These are phyloP conservation scores for Coemansia pectinata DNA, from an alignment of 192 early-diverging fungal species.

Conservation along the genomic window DNA sequence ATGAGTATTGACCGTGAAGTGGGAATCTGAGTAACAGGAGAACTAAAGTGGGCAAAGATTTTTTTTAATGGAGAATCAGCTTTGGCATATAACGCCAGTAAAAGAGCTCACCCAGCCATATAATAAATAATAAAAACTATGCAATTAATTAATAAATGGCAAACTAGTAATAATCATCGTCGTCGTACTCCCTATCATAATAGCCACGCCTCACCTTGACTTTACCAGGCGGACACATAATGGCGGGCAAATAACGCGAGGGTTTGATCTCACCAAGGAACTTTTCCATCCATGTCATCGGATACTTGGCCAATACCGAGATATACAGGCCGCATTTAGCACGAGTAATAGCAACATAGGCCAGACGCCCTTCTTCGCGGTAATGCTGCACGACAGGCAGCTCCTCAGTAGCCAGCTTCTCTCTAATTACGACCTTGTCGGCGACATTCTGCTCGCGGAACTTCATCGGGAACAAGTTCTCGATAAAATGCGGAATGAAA, in stretches of 20 bases:
- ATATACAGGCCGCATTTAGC: slow-evolving; percentile 45
- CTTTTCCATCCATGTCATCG: slow-evolving; percentile 30
- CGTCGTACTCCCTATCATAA: neutral
- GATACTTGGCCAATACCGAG: slow-evolving; percentile 31
- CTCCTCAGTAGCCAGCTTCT: too few species aligned
- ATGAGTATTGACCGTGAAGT: neutral
- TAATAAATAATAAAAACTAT: too few species aligned
- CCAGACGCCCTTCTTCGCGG: slow-evolving; percentile 46
- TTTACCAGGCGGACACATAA: slow-evolving; percentile 22
- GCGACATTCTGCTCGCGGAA: slow-evolving; percentile 21
- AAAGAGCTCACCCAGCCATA: too few species aligned
- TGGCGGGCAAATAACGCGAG: slow-evolving; percentile 38
- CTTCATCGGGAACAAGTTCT: slow-evolving; percentile 47
- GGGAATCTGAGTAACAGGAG: neutral
- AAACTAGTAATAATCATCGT: neutral
- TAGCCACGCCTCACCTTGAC: neutral
- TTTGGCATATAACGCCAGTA: too few species aligned
- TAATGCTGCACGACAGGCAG: neutral
- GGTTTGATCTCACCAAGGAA: slow-evolving; percentile 15
- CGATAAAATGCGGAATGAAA: slow-evolving; percentile 51
- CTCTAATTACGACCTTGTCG: neutral
- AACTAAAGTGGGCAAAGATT: too few species aligned
- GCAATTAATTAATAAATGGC: too few species aligned
- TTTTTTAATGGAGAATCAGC: too few species aligned
- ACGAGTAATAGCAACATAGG: slow-evolving; percentile 50